These are phyloP conservation scores for Aspergillus niger DNA, from an alignment of 2,329 filamentous ascomycete species.

Conservation along the genomic window DNA sequence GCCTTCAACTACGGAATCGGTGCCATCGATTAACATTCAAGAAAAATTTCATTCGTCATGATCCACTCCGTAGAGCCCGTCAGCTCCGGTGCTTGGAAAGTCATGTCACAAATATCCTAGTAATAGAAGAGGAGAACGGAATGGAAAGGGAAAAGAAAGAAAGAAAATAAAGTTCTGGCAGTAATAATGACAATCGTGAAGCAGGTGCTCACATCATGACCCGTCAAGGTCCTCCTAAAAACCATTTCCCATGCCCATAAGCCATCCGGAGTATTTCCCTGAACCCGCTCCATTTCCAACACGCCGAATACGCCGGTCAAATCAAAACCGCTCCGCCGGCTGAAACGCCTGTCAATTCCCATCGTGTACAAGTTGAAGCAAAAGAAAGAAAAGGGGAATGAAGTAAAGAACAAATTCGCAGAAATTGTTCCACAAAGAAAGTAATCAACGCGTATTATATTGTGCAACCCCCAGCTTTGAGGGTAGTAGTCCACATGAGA, in stretches of 20 bases:
- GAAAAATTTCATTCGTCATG: constrained; percentile 9
- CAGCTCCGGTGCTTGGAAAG: neutral
- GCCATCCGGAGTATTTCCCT: constrained; percentile 25
- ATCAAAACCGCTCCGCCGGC: constrained; percentile 19
- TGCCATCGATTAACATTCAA: neutral
- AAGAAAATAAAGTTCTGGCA: constrained; percentile 21
- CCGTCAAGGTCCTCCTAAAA: constrained; percentile 11
- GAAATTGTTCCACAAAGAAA: constrained; percentile 16
- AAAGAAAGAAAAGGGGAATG: constrained; percentile 12
- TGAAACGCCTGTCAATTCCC: constrained; percentile 28
- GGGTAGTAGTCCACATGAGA: constrained; percentile 9
- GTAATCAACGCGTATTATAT: constrained; percentile 6
- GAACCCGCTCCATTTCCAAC: constrained; percentile 21
- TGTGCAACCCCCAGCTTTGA: neutral
- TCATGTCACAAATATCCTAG: constrained; percentile 10
- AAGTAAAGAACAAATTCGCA: constrained; percentile 10
- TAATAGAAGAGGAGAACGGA: constrained; percentile 8
- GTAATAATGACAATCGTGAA: constrained; percentile 29
- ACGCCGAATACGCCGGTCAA: constrained; percentile 27
- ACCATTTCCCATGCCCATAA: constrained; percentile 17
- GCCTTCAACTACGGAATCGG: neutral
- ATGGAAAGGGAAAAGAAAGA: constrained; percentile 18
- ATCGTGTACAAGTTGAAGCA: constrained; percentile 23
- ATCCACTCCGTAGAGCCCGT: neutral
- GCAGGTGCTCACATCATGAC: constrained; percentile 21